Evolutionary conservation across 1,139 yeast genomes (phyloP), one percentile per base, ranked within the genome.

Genomic region (Saccharomyces hybrid): DNA sequence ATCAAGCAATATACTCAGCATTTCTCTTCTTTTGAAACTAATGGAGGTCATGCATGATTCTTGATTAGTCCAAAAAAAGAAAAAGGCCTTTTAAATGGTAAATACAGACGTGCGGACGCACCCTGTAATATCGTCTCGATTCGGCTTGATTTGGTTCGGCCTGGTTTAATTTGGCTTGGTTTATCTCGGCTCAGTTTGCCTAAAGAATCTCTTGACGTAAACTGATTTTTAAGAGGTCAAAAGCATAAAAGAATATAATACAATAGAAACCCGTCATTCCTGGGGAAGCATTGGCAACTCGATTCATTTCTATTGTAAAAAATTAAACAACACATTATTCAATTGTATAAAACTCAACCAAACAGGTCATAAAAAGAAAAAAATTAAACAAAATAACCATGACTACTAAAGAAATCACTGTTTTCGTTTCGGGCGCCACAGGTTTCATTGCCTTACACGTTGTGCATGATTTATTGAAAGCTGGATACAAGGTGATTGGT

Each of bases 361-460:
- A 38, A 38, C 19, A 21, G 26, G 19, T 38, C 7, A 34, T 6
- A 34, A 9, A 14, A 34, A 9, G 7, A 34, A 34, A 34, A 34
- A n/a, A 9, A 9, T 38, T 9, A 5, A 38, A 12, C 44, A 9
- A 6, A 38, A 38, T 16, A 38, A 19, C 19, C 7, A 38, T 38
- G 44, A 19, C 24, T 19, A 9, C 24, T 38, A 21, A 53, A 26
- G 48, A 47, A 38, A 48, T 51, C 11, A 48, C 66, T 16, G 77
- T 75, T 14, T 73, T 77, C 48, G 71, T 79, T 34, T 72, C 81
- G 2, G 83, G 83, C 38, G 81, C 81, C 26, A 69, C 77, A 26
- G 83, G 83, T 14, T 79, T 72, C 59, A 73, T 79, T 58, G 81
- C 82, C 34, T 76, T 73, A 58, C 78, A 78, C 58, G 68, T 77